Conservation (phyloP, 1,284 basidiomycete species). For the Ceratobasidium theobromae region DNA sequence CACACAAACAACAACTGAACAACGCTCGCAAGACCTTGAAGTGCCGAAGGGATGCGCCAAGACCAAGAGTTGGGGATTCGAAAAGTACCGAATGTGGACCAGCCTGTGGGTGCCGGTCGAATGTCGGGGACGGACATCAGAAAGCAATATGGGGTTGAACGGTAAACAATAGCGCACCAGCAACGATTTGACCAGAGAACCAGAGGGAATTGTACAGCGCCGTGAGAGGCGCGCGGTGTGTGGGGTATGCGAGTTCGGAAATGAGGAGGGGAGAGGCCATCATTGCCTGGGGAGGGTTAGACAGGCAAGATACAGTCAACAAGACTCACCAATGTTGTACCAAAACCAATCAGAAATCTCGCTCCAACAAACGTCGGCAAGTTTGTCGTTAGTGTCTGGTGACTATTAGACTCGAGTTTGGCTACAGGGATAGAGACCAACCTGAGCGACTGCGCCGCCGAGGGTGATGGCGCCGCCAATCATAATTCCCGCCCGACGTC, state of each 20-base stretch:
- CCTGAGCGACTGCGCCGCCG: conserved; percentile 3
- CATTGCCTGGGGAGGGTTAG: not conserved
- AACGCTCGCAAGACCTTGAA: conserved; percentile 43
- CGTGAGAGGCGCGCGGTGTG: conserved; percentile 44
- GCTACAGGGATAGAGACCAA: no score
- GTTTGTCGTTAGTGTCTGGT: conserved; percentile 10
- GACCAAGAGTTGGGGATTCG: conserved; percentile 41
- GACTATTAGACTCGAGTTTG: no score
- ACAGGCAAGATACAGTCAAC: not conserved
- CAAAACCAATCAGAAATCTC: conserved; percentile 78
- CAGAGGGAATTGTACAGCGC: conserved; percentile 44
- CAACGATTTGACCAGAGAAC: conserved; percentile 43
- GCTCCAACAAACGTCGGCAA: conserved; percentile 56
- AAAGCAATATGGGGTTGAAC: not conserved
- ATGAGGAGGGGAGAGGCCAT: conserved; percentile 33
- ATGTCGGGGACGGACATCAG: not conserved
- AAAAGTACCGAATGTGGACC: conserved; percentile 42
- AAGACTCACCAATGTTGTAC: conserved; percentile 61
- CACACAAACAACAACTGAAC: conserved; percentile 41
- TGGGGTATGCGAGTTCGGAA: conserved; percentile 46
- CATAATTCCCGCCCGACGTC: conserved; percentile 41
- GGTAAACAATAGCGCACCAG: conserved; percentile 18
- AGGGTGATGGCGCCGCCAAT: conserved; percentile 35
- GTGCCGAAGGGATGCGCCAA: conserved; percentile 45
- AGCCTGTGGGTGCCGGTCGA: conserved; percentile 33